Conservation (phyloP, 257 asterid species). For the Knoxia roxburghii region DNA sequence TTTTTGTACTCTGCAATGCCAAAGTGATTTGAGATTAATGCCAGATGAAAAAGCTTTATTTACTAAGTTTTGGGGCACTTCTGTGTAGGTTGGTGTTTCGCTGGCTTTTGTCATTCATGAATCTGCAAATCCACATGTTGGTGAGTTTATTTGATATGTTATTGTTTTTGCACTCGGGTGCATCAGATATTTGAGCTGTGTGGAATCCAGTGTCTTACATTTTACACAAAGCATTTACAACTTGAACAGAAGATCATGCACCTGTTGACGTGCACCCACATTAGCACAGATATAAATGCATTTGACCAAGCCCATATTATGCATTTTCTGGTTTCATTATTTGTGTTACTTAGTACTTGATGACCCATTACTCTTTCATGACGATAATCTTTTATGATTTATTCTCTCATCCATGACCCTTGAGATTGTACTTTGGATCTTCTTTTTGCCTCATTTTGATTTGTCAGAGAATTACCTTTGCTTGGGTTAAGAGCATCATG, state of each 20-base stretch:
- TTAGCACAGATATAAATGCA: background rate
- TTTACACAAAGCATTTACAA: no score
- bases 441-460: background rate
- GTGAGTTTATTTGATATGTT: conserved; percentile 34
- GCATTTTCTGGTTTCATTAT: background rate
- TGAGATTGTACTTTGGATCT: background rate
- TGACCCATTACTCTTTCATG: background rate
- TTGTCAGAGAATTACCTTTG: background rate
- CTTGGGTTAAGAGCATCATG: background rate
- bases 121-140: conserved; percentile 98
- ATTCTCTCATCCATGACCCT: conserved; percentile 4
- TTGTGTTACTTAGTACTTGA: background rate
- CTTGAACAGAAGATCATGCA: background rate
- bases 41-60: conserved; percentile 3
- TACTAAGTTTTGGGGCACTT: conserved; percentile 20
- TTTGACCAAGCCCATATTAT: background rate
- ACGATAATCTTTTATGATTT: background rate
- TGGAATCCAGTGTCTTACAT: no score
- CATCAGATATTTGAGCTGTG: background rate
- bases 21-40: background rate
- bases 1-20: background rate
- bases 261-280: background rate
- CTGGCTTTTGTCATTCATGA: conserved; percentile 99
- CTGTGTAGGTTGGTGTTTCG: conserved; percentile 83
- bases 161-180: background rate